phyloP scores from a whole-genome alignment of 2,329 filamentous ascomycete species.

The Zymoseptoria crescenta region DNA sequence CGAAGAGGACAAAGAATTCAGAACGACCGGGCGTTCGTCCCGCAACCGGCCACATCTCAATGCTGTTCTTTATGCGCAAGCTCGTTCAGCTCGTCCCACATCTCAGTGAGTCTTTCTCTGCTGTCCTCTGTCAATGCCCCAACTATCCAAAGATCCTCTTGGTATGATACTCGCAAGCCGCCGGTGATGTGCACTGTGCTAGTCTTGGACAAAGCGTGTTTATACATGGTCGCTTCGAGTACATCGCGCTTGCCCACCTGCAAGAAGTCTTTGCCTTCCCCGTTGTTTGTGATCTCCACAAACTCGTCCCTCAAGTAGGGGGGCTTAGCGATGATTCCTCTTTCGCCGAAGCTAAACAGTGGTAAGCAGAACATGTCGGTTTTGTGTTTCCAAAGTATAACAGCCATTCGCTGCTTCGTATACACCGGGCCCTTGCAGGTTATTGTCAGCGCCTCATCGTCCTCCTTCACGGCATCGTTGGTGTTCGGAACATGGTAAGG shows the following conservation, averaged over 20 bases:
- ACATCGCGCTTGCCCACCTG: background rate
- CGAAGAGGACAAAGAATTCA: too few species aligned
- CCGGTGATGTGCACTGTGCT: background rate
- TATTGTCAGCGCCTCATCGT: background rate
- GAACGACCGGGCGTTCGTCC: background rate
- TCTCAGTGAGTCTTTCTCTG: background rate
- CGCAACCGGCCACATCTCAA: background rate
- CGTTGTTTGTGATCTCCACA: background rate
- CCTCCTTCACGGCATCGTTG: background rate
- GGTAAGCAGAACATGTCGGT: slow-evolving; percentile 6
- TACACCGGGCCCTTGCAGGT: background rate
- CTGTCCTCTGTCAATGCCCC: background rate
- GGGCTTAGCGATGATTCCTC: background rate
- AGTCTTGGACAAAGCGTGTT: background rate
- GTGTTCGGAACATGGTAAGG: slow-evolving; percentile 15
- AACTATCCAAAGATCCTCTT: too few species aligned
- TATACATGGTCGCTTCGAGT: background rate
- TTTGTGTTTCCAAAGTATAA: slow-evolving; percentile 2
- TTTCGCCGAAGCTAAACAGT: background rate
- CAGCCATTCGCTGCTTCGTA: slow-evolving; percentile 6
- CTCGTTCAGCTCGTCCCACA: background rate
- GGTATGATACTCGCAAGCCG: background rate
- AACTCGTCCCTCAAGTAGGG: background rate
- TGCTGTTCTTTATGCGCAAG: background rate
- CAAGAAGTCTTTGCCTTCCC: background rate